Conservation (phyloP, 257 asterid genomes). For the Ocimum tenuiflorum region DNA sequence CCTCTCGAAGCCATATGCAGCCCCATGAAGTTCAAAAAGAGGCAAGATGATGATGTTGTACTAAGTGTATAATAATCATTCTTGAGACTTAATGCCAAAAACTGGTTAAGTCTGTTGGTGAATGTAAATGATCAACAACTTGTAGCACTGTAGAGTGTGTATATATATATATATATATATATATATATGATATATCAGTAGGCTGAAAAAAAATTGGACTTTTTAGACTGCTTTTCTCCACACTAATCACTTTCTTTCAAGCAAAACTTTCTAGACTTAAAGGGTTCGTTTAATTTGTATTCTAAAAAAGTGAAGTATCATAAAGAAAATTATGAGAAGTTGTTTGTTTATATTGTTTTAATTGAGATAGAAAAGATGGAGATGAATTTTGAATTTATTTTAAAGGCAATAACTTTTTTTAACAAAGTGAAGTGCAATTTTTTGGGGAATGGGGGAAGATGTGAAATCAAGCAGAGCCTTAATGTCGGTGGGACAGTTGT, state of each 20-base stretch:
- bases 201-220: not conserved
- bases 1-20: constrained; percentile 49
- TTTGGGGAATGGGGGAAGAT: too few relatives aligned
- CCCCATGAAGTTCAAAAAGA: constrained; percentile 28
- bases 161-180: not conserved
- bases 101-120: not conserved
- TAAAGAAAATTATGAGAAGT: too few relatives aligned
- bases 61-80: not conserved
- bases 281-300: too few relatives aligned
- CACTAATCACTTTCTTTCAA: not conserved
- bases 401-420: too few relatives aligned
- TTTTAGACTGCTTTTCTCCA: not conserved
- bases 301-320: too few relatives aligned
- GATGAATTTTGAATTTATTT: too few relatives aligned
- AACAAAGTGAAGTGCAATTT: too few relatives aligned
- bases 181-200: not conserved
- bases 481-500: too few relatives aligned
- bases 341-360: too few relatives aligned
- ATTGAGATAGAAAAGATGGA: too few relatives aligned
- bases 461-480: too few relatives aligned
- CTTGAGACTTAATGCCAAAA: not conserved
- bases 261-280: not conserved
- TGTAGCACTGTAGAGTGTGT: not conserved
- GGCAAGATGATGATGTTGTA: not conserved
- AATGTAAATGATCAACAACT: not conserved